phyloP scores from a whole-genome alignment of 495 filamentous ascomycete genomes.

The Podospora conica region DNA sequence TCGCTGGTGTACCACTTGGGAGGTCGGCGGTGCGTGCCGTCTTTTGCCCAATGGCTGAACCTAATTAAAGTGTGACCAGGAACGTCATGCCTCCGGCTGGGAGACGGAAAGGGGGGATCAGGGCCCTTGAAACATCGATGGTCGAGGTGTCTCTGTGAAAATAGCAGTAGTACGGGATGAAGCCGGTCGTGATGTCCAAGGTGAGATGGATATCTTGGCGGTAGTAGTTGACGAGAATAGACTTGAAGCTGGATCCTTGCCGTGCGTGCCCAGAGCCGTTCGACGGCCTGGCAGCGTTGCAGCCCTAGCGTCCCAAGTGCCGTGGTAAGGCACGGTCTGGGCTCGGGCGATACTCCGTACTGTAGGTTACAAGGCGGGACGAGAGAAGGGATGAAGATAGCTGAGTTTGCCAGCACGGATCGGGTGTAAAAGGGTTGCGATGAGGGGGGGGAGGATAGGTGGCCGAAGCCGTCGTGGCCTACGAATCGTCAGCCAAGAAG shows the following conservation, averaged over 20 bases:
- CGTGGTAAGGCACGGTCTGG: not conserved
- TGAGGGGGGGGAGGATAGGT: not conserved
- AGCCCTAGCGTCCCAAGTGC: not conserved
- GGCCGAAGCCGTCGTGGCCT: not conserved
- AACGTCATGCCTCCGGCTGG: not conserved
- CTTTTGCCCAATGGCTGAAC: not conserved
- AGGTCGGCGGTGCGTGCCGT: not conserved
- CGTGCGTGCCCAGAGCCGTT: not conserved
- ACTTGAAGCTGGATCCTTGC: not conserved
- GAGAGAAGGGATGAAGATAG: not conserved
- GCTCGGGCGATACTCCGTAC: too few relatives aligned
- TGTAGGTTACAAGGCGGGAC: not conserved
- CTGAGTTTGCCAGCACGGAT: not conserved
- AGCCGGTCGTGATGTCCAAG: not conserved
- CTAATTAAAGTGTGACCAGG: not conserved
- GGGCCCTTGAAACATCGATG: not conserved
- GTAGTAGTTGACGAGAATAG: not conserved
- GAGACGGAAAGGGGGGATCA: not conserved
- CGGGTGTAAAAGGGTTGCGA: not conserved
- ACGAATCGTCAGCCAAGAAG: constrained; percentile 13
- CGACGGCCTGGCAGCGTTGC: not conserved
- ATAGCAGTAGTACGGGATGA: not conserved
- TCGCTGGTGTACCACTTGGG: not conserved
- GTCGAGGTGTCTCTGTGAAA: not conserved
- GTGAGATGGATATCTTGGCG: not conserved